Evolutionary conservation across 768 basidiomycete species (phyloP).

Genomic region (Mycena pura): DNA sequence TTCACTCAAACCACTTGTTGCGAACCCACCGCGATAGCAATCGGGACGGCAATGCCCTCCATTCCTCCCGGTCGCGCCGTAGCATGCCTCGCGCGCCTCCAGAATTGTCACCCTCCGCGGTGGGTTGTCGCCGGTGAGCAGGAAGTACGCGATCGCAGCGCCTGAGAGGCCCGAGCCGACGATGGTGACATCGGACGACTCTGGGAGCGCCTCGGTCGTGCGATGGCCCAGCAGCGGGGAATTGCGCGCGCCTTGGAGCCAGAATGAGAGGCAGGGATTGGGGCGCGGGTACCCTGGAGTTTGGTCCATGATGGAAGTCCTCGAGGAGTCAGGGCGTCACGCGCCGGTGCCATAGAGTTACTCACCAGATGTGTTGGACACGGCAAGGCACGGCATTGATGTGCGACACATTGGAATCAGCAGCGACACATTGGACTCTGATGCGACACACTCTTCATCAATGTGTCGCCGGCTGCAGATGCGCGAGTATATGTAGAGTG

Average conservation of each 20-base stretch:
- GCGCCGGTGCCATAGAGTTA: neutral
- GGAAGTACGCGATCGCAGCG: slow-evolving; percentile 36
- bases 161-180: slow-evolving; percentile 46
- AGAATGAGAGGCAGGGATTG: slow-evolving; percentile 39
- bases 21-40: slow-evolving; percentile 25
- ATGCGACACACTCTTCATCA: too few relatives aligned
- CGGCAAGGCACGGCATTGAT: too few relatives aligned
- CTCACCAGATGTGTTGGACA: neutral
- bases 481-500: too few relatives aligned
- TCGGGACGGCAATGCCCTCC: slow-evolving; percentile 37
- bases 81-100: slow-evolving; percentile 49
- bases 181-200: slow-evolving; percentile 35
- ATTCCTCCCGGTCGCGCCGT: slow-evolving; percentile 37
- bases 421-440: too few relatives aligned
- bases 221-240: slow-evolving; percentile 27
- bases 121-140: slow-evolving; percentile 28
- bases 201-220: slow-evolving; percentile 27
- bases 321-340: too few relatives aligned
- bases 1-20: neutral
- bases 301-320: neutral
- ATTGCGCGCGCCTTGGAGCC: slow-evolving; percentile 35
- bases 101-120: slow-evolving; percentile 41
- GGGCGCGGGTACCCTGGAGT: slow-evolving; percentile 22
- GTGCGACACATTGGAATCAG: too few relatives aligned
- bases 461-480: too few relatives aligned